Conservation (phyloP, 148 eudicot genomes). For the Silene latifolia region DNA sequence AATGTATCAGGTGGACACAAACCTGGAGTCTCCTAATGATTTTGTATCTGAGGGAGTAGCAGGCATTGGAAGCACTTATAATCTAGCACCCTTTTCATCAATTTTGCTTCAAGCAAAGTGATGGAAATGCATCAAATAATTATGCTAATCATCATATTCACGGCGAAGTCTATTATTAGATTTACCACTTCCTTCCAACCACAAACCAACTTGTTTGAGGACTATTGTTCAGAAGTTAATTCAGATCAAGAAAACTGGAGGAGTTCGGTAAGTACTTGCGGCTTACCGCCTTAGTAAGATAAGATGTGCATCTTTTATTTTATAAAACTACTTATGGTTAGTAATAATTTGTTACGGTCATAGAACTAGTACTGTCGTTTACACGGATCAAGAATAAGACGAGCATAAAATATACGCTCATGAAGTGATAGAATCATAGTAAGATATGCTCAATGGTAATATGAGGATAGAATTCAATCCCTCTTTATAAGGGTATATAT, state of each 20-base stretch:
- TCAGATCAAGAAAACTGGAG: background rate
- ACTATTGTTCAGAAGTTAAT: background rate
- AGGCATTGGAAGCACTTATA: conserved; percentile 48
- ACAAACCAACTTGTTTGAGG: background rate
- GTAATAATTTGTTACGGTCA: background rate
- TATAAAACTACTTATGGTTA: background rate
- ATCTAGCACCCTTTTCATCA: conserved; percentile 45
- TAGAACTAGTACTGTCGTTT: background rate
- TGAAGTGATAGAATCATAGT: background rate
- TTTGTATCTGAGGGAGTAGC: conserved; percentile 66
- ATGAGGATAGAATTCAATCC: background rate
- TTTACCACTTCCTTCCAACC: background rate
- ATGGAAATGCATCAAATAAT: conserved; percentile 3
- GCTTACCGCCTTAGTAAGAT: too few relatives aligned
- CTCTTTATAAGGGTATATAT: background rate
- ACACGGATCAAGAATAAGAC: background rate
- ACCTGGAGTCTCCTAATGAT: conserved; percentile 71
- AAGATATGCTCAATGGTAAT: background rate
- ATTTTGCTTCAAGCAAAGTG: conserved; percentile 78
- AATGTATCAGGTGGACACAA: conserved; percentile 74
- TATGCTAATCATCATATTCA: background rate
- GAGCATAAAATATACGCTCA: background rate
- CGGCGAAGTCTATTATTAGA: background rate
- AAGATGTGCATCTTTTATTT: background rate
- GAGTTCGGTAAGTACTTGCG: background rate